Evolutionary conservation across 108 stramenopile species (phyloP), one percentile per base, ranked within the genome.

Genomic region (Nitzschia sp.): DNA sequence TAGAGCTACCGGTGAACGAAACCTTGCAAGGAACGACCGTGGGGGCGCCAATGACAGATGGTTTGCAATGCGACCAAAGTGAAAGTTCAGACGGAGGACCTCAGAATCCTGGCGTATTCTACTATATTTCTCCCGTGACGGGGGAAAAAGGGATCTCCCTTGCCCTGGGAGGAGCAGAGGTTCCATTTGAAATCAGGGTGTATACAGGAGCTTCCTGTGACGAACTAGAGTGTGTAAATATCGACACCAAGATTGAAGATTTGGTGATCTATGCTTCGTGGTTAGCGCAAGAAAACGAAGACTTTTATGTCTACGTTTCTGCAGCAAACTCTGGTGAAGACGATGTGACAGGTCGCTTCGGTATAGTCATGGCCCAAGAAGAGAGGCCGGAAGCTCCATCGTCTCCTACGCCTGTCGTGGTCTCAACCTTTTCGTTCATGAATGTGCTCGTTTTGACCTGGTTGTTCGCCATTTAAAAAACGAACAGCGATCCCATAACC

Each of bases 311-410:
- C 21, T 61, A 61, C 33, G 60, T 61, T 3, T 61, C 31, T 25
- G 60, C 60, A 15, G 3, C 41, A 9, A 25, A 6, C 38, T 2
- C 33, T 1, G 60, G 23, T 26, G 60, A 25, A n/a, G 23, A 19
- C 1, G 26, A 45, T 44, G 36, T 61, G 33, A 61, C 60, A 41
- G 60, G 26, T 44, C 60, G 60, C 16, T 61, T 61, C 32, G 60
- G 60, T 1, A 61, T 61, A 44, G n/a, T 44, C 13, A 38, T 61
- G 60, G 26, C 13, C 29, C 56, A 58, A 17, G 56, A 32, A 41
- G 38, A 15, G 1, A 2, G 15, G 1, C 22, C 8, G 53, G 25
- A 27, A 2, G 53, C n/a, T n/a, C n/a, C n/a, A n/a, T n/a, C n/a
- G n/a, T n/a, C n/a, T n/a, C n/a, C n/a, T n/a, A n/a, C n/a, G n/a